These are phyloP conservation scores for Pestalotiopsis sp. DNA, from an alignment of 2,329 filamentous ascomycete species.

Conservation along the genomic window DNA sequence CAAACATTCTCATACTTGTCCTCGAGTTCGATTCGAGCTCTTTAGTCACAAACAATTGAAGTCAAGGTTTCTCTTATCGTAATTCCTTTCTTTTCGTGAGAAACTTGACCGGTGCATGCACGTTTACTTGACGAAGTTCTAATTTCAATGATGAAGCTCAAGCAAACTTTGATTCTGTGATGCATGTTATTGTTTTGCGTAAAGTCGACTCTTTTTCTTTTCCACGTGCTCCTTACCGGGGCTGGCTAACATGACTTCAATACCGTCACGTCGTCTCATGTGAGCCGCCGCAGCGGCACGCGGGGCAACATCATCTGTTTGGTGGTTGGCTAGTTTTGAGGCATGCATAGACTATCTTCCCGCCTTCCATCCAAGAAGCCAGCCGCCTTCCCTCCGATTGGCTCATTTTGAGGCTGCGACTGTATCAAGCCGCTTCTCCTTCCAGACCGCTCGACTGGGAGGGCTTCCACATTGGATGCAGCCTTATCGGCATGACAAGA, in stretches of 20 bases:
- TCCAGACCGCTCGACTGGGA: not conserved
- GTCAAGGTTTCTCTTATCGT: too few species aligned
- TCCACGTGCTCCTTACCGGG: not conserved
- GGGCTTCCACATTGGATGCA: not conserved
- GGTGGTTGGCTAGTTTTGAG: slow-evolving; percentile 5
- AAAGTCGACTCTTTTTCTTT: too few species aligned
- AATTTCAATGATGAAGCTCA: too few species aligned
- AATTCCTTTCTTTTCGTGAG: too few species aligned
- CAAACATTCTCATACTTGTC: too few species aligned
- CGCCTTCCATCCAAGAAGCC: not conserved
- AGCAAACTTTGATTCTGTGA: too few species aligned
- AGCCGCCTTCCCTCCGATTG: not conserved
- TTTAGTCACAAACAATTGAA: too few species aligned
- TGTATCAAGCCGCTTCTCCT: not conserved
- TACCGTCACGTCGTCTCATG: not conserved
- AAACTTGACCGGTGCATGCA: too few species aligned
- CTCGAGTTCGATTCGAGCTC: too few species aligned
- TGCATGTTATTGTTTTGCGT: too few species aligned
- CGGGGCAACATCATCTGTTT: not conserved
- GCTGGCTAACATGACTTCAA: not conserved
- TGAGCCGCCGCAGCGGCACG: not conserved
- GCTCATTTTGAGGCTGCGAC: slow-evolving; percentile 5
- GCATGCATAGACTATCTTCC: not conserved
- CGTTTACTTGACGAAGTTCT: too few species aligned
- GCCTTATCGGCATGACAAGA: not conserved